phyloP scores from a whole-genome alignment of 2,329 filamentous ascomycete genomes.

The Claviceps citrina region DNA sequence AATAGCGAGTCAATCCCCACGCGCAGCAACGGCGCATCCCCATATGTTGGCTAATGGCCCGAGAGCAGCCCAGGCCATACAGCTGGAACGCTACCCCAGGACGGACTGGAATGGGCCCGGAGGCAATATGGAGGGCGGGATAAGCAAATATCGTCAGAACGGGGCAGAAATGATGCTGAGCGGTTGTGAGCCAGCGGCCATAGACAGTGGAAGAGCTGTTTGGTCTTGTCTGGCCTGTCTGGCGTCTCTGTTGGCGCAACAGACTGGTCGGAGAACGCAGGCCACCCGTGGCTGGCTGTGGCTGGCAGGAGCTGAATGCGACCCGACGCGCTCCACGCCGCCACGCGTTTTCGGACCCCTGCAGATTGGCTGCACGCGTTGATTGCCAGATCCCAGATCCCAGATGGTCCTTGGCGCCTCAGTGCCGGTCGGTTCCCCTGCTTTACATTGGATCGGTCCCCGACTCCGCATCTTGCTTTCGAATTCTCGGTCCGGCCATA shows the following conservation, averaged over 20 bases:
- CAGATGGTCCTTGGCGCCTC: too few species aligned
- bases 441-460: too few species aligned
- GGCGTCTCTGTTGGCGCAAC: background rate
- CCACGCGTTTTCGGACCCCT: conserved; percentile 6
- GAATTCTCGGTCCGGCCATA: too few species aligned
- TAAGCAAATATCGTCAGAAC: background rate
- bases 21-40: conserved; percentile 7
- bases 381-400: background rate
- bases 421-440: too few species aligned
- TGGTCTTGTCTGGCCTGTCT: too few species aligned
- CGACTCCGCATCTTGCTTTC: too few species aligned
- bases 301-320: background rate
- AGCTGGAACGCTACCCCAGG: conserved; percentile 3
- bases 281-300: background rate
- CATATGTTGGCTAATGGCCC: conserved; percentile 5
- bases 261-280: too few species aligned
- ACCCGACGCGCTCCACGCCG: conserved; percentile 8
- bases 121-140: background rate
- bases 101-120: background rate
- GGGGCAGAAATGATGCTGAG: background rate
- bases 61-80: conserved; percentile 3
- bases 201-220: too few species aligned
- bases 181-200: background rate
- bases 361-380: conserved; percentile 1
- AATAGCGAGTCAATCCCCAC: background rate